These are phyloP conservation scores for Mycena filopes DNA, from an alignment of 768 basidiomycete species.

Conservation along the genomic window DNA sequence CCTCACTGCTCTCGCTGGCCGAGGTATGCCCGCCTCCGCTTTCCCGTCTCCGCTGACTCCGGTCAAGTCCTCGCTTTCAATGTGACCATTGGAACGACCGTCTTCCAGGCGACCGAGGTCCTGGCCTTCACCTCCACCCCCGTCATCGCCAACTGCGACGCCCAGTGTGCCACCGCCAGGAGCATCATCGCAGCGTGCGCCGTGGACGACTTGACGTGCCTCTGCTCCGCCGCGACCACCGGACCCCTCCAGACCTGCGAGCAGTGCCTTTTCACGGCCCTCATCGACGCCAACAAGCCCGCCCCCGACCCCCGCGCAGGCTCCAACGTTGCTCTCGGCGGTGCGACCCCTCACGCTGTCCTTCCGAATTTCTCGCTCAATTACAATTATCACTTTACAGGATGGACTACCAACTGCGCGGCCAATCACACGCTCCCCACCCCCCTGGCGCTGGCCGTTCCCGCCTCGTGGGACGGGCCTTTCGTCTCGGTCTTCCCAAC, in stretches of 20 bases:
- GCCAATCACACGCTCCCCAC: conserved; percentile 52
- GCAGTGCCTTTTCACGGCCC: conserved; percentile 71
- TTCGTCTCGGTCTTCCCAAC: conserved; percentile 56
- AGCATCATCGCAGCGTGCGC: conserved; percentile 52
- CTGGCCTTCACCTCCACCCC: conserved; percentile 51
- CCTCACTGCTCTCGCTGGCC: conserved; percentile 62
- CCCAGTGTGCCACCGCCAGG: conserved; percentile 43
- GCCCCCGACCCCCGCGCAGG: conserved; percentile 66
- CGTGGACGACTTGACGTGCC: conserved; percentile 56
- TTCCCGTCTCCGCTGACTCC: background rate
- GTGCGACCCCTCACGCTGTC: conserved; percentile 46
- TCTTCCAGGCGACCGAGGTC: conserved; percentile 56
- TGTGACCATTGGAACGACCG: conserved; percentile 53
- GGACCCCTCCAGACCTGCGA: conserved; percentile 62
- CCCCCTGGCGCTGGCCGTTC: conserved; percentile 49
- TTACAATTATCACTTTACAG: conserved; percentile 47
- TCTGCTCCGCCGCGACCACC: conserved; percentile 61
- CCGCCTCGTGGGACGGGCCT: conserved; percentile 71
- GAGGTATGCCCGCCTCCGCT: conserved; percentile 54
- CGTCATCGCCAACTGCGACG: conserved; percentile 43
- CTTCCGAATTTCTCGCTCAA: conserved; percentile 2
- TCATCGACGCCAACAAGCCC: conserved; percentile 61
- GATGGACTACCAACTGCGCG: conserved; percentile 64
- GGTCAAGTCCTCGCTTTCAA: conserved; percentile 47
- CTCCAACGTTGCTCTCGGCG: conserved; percentile 65